phyloP scores from a whole-genome alignment of 2,329 filamentous ascomycete genomes.

The Aspergillus ustus region DNA sequence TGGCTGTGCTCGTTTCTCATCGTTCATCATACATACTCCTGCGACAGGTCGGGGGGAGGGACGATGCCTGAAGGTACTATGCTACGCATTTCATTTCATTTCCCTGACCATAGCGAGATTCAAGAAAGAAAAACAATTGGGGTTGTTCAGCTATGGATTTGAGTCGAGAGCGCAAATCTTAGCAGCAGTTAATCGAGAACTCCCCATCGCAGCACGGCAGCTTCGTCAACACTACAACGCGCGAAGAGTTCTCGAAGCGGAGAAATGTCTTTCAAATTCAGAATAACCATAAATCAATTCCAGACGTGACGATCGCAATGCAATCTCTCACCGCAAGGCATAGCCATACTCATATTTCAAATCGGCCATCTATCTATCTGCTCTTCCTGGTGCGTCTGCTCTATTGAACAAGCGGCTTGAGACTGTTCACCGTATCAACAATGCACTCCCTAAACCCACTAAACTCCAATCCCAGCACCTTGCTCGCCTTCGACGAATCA shows the following conservation, averaged over 20 bases:
- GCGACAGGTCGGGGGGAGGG: no score
- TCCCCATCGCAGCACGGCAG: not conserved
- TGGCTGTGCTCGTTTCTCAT: no score
- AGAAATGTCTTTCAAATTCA: no score
- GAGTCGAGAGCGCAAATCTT: not conserved
- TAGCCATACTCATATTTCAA: not conserved
- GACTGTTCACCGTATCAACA: slow-evolving; percentile 4
- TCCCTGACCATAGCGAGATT: not conserved
- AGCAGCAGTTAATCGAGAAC: not conserved
- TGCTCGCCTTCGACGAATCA: not conserved
- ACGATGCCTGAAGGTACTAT: no score
- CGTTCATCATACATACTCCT: no score
- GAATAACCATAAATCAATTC: no score
- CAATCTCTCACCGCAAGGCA: not conserved
- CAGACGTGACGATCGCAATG: no score
- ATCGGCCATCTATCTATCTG: not conserved
- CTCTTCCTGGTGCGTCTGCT: not conserved
- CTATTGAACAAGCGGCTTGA: not conserved
- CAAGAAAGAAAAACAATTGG: not conserved
- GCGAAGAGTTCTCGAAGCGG: not conserved
- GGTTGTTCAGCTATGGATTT: not conserved
- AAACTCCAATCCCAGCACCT: not conserved
- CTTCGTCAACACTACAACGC: not conserved
- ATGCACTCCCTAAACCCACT: not conserved
- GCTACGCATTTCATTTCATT: no score